Base-by-base conservation (phyloP, 129 eudicot species). In the Flaveria linearis region DNA sequence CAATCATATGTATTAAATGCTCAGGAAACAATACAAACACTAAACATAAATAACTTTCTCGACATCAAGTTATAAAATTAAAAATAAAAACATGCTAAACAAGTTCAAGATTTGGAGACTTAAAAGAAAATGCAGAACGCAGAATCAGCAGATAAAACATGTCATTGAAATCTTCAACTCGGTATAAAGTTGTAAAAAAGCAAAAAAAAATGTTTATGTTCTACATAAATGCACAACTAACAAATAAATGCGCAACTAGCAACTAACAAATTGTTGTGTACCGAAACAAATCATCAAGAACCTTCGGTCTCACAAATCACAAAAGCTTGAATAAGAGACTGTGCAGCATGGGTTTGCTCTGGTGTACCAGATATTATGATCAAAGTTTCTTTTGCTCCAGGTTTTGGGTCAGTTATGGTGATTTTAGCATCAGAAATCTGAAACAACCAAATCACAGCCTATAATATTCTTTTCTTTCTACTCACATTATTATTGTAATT, bases 261-360 rank as follows among this genome's bases (percentile, higher is more conserved):
- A 36, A 36, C 41, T 36, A 36, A 36, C 41, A 36, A 36, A 36
- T 0, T 18, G 7, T 18, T 5, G 41, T 36, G 7, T 36, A 4
- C 41, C 41, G 7, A 36, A 36, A 36, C 7, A 36, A 36, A 46
- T 63, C 75, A 72, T 86, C 83, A 90, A 84, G 86, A 57, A 50
- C 75, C 76, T 75, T 86, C 86, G 0, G 90, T 87, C 85, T 94
- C 98, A 6, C 81, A 69, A 20, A 91, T 87, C 50, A 94, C 98
- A 80, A 94, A 94, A 33, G 98, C 97, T 84, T 94, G 98, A 78
- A 94, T 94, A 42, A 94, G 98, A 79, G 86, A 78, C 81, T 94
- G 98, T 46, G 97, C 98, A 47, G 98, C 98, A 87, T 87, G 86
- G 4, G 98, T 83, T 85, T 94, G 97, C 78, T 94, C 98, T 0